Evolutionary conservation across 495 filamentous ascomycete genomes (phyloP).

Genomic region (Baudoinia panamericana): DNA sequence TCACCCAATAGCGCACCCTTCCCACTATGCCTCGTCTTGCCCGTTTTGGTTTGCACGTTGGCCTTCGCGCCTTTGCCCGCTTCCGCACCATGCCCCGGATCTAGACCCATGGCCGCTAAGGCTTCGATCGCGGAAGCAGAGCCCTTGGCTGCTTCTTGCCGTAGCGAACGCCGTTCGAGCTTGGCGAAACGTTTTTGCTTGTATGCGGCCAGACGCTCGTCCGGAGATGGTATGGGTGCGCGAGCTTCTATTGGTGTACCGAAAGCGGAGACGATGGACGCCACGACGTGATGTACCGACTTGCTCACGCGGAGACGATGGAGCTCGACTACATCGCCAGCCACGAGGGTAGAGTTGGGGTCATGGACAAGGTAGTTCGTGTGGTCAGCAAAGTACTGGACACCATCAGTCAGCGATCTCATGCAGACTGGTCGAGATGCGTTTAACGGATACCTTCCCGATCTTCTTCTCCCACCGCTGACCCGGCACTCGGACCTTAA

Average conservation of each 20-base stretch:
- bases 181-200: conserved; percentile 31
- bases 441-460: conserved; percentile 24
- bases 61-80: conserved; percentile 10
- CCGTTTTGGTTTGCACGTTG: conserved; percentile 2
- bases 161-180: conserved; percentile 20
- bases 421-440: neutral
- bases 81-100: conserved; percentile 14
- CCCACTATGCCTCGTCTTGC: conserved; percentile 7
- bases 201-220: conserved; percentile 43
- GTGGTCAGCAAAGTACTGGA: conserved; percentile 30
- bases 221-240: conserved; percentile 48
- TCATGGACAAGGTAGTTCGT: conserved; percentile 52
- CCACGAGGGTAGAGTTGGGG: conserved; percentile 55
- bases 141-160: conserved; percentile 8
- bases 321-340: conserved; percentile 56
- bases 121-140: conserved; percentile 8
- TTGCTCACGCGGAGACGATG: conserved; percentile 52
- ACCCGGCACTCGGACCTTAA: conserved; percentile 51
- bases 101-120: conserved; percentile 13
- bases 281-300: conserved; percentile 61
- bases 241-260: conserved; percentile 48
- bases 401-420: neutral
- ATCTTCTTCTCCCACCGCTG: conserved; percentile 46
- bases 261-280: conserved; percentile 62
- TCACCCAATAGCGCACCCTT: conserved; percentile 14